These are phyloP conservation scores for Claviceps arundinis DNA, from an alignment of 2,329 filamentous ascomycete species.

Conservation along the genomic window DNA sequence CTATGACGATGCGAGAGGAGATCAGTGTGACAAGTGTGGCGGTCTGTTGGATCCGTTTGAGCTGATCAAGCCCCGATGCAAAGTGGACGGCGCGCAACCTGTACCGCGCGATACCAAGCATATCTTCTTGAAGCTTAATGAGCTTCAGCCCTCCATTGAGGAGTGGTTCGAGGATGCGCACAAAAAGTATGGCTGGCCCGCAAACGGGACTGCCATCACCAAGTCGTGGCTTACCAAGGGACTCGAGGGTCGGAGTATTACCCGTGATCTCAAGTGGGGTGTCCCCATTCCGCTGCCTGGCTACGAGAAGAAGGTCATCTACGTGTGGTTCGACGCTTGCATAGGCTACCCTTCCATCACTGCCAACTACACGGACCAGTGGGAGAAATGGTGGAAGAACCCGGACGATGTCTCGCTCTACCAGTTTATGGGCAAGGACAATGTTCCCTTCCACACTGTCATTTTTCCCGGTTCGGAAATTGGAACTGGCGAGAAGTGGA, in stretches of 20 bases:
- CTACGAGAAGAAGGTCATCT: slow-evolving; percentile 60
- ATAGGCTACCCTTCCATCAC: slow-evolving; percentile 96
- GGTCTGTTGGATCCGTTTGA: slow-evolving; percentile 59
- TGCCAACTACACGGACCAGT: slow-evolving; percentile 73
- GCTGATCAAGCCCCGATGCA: slow-evolving; percentile 77
- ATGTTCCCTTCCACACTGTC: slow-evolving; percentile 59
- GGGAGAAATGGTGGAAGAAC: slow-evolving; percentile 92
- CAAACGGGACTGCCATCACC: slow-evolving; percentile 64
- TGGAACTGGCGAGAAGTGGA: slow-evolving; percentile 77
- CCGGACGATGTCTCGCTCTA: slow-evolving; percentile 79
- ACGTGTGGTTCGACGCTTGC: slow-evolving; percentile 87
- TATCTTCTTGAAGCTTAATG: slow-evolving; percentile 77
- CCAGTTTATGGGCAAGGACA: slow-evolving; percentile 82
- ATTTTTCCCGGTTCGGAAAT: slow-evolving; percentile 84
- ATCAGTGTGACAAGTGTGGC: slow-evolving; percentile 66
- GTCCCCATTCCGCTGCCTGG: slow-evolving; percentile 38
- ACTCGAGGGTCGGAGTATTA: slow-evolving; percentile 76
- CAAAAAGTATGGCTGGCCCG: slow-evolving; percentile 61
- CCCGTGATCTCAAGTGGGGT: slow-evolving; percentile 87
- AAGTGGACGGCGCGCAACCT: slow-evolving; percentile 74
- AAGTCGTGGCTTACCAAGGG: slow-evolving; percentile 74
- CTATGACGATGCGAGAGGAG: slow-evolving; percentile 57
- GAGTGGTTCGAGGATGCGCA: slow-evolving; percentile 65
- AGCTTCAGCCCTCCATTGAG: slow-evolving; percentile 63
- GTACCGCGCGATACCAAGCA: slow-evolving; percentile 77